A percentile compares a stretch with the other conserved stretches of the same genome.
phyloP scores from a whole-genome alignment of 306 rosid species.

The Quercus gilva region DNA sequence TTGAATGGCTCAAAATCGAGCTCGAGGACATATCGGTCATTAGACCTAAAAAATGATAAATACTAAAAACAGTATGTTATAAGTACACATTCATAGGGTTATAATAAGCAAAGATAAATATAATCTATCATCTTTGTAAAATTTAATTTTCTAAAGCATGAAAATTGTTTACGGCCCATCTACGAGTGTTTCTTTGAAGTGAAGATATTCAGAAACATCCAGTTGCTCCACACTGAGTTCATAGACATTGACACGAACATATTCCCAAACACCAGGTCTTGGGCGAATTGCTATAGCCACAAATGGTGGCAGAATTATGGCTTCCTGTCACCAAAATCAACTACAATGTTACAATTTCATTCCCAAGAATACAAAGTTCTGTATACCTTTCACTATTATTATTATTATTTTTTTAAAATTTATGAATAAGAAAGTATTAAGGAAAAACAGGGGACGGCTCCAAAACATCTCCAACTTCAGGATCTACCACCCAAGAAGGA shows the following conservation, averaged over 20 bases:
- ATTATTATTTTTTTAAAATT: too few species aligned
- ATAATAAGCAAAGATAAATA: conserved; percentile 10
- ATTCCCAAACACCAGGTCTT: conserved; percentile 92
- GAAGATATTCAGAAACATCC: conserved; percentile 78
- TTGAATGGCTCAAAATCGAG: conserved; percentile 95
- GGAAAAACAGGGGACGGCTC: too few species aligned
- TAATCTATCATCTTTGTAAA: too few species aligned
- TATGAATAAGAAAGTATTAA: too few species aligned
- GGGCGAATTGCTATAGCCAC: conserved; percentile 92
- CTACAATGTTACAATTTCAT: background rate
- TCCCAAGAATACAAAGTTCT: too few species aligned
- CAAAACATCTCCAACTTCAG: too few species aligned
- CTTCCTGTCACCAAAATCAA: conserved; percentile 53
- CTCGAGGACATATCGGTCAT: conserved; percentile 54
- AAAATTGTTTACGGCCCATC: conserved; percentile 51
- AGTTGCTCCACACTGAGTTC: conserved; percentile 90
- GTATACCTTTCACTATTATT: too few species aligned
- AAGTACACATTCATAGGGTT: background rate
- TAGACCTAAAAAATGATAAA: conserved; percentile 29
- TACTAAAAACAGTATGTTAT: background rate
- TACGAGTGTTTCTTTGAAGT: conserved; percentile 82
- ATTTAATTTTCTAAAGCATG: conserved; percentile 8
- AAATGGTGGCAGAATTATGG: conserved; percentile 82
- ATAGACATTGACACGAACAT: conserved; percentile 70
- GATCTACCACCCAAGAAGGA: too few species aligned